Evolutionary conservation across 1,284 basidiomycete genomes (phyloP).

Genomic region (Cystobasidiaceae sp.): DNA sequence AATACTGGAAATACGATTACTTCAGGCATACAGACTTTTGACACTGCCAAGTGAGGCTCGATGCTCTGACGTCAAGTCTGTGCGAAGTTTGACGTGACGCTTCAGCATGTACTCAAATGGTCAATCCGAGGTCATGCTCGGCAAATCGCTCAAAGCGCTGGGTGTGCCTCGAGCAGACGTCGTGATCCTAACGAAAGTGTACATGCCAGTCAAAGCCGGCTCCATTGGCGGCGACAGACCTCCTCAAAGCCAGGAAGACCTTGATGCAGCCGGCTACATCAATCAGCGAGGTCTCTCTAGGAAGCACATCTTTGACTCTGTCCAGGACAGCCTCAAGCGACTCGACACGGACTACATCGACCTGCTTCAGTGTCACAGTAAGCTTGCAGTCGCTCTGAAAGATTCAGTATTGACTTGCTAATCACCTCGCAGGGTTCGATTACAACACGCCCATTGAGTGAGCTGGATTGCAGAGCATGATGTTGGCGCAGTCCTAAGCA

Average conservation of each 20-base stretch:
- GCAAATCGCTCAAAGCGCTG: constrained; percentile 68
- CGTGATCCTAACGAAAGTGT: constrained; percentile 69
- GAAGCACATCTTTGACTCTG: constrained; percentile 32
- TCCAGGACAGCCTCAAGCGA: constrained; percentile 21
- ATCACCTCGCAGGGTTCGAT: constrained; percentile 59
- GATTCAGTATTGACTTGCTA: neutral
- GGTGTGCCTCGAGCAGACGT: constrained; percentile 67
- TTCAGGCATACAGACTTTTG: constrained; percentile 20
- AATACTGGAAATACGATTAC: neutral
- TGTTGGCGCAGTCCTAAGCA: constrained; percentile 47
- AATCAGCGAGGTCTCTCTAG: constrained; percentile 41
- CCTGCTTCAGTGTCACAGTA: constrained; percentile 31
- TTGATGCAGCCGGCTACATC: constrained; percentile 36
- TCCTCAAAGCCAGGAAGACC: constrained; percentile 4
- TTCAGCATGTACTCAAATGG: constrained; percentile 59
- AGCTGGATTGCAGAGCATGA: neutral
- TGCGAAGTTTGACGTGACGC: constrained; percentile 45
- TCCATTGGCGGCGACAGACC: constrained; percentile 6
- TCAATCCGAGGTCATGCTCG: constrained; percentile 65
- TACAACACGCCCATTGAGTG: constrained; percentile 55
- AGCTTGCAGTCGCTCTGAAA: constrained; percentile 59
- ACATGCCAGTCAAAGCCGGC: constrained; percentile 23
- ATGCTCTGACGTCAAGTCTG: neutral
- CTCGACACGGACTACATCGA: constrained; percentile 42
- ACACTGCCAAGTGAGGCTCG: constrained; percentile 4